Evolutionary conservation across 2,329 filamentous ascomycete genomes (phyloP).

Genomic region (Aspergillus niger): DNA sequence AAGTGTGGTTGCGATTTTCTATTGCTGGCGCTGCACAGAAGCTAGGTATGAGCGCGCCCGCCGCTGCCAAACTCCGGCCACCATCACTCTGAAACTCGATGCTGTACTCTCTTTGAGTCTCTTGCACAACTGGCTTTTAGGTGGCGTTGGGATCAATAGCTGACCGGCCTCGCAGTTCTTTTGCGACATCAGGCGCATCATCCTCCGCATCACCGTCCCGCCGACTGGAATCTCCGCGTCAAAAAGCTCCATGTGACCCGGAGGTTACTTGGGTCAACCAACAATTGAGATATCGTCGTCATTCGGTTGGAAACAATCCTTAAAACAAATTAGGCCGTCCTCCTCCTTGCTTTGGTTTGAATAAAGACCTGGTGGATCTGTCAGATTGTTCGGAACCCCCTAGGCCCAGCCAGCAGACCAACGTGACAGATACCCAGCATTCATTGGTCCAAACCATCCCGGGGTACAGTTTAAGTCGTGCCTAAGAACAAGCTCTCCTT

Average conservation of each 20-base stretch:
- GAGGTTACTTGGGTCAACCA: neutral
- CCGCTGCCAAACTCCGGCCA: neutral
- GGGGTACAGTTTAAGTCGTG: conserved; percentile 14
- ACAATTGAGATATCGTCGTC: conserved; percentile 9
- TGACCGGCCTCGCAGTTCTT: neutral
- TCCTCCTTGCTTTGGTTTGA: conserved; percentile 13
- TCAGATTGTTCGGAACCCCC: conserved; percentile 17
- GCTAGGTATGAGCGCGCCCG: neutral
- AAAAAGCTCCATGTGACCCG: conserved; percentile 6
- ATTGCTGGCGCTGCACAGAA: neutral
- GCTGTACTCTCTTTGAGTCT: neutral
- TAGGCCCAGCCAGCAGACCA: conserved; percentile 21
- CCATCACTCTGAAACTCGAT: neutral
- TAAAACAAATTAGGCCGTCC: conserved; percentile 9
- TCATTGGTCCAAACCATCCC: conserved; percentile 21
- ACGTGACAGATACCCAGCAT: conserved; percentile 18
- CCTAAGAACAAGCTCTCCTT: conserved; percentile 15
- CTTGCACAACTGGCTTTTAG: neutral
- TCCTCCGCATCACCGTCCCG: neutral
- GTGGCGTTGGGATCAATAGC: neutral
- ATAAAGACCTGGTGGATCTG: conserved; percentile 20
- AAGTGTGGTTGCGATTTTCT: neutral
- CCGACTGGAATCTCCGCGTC: conserved; percentile 1
- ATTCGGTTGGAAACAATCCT: conserved; percentile 6
- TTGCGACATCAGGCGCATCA: neutral